Percentiles rank a stretch among this genome's conserved stretches.
phyloP scores from a whole-genome alignment of 2,329 filamentous ascomycete species.

The Metarhizium anisopliae region DNA sequence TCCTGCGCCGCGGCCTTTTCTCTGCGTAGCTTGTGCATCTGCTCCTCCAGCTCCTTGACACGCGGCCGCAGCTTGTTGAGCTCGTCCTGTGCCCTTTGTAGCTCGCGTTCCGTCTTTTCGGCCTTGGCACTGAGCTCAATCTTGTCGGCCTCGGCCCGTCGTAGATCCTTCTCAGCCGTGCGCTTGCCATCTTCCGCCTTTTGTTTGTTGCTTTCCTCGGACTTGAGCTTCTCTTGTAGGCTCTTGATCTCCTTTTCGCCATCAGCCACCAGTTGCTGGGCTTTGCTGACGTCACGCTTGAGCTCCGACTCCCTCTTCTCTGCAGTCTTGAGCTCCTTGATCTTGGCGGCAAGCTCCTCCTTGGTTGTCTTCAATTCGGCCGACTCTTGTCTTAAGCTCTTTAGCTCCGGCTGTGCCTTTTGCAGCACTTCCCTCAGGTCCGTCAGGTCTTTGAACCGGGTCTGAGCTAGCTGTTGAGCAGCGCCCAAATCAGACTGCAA shows the following conservation, averaged over 20 bases:
- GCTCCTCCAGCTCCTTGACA: slow-evolving; percentile 62
- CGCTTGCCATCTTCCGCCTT: slow-evolving; percentile 74
- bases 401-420: slow-evolving; percentile 80
- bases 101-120: slow-evolving; percentile 62
- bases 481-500: slow-evolving; percentile 79
- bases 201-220: slow-evolving; percentile 62
- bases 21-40: slow-evolving; percentile 56
- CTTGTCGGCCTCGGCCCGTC: slow-evolving; percentile 69
- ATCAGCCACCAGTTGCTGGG: slow-evolving; percentile 62
- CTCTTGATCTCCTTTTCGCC: slow-evolving; percentile 70
- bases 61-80: slow-evolving; percentile 54
- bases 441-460: slow-evolving; percentile 77
- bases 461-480: slow-evolving; percentile 77
- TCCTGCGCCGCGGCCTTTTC: slow-evolving; percentile 64
- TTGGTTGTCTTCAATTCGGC: slow-evolving; percentile 63
- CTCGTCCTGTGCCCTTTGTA: slow-evolving; percentile 65
- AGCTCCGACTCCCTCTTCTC: slow-evolving; percentile 79
- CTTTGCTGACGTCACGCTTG: slow-evolving; percentile 59
- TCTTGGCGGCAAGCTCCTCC: slow-evolving; percentile 57
- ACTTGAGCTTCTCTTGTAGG: slow-evolving; percentile 68
- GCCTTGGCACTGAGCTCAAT: slow-evolving; percentile 65
- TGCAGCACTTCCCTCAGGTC: slow-evolving; percentile 72
- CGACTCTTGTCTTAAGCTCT: slow-evolving; percentile 68
- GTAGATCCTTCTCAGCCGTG: slow-evolving; percentile 65
- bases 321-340: slow-evolving; percentile 58